Percentiles rank a stretch among this genome's conserved stretches.
These are phyloP conservation scores for Cordyceps tenuipes DNA, from an alignment of 2,329 filamentous ascomycete genomes.

Conservation along the genomic window DNA sequence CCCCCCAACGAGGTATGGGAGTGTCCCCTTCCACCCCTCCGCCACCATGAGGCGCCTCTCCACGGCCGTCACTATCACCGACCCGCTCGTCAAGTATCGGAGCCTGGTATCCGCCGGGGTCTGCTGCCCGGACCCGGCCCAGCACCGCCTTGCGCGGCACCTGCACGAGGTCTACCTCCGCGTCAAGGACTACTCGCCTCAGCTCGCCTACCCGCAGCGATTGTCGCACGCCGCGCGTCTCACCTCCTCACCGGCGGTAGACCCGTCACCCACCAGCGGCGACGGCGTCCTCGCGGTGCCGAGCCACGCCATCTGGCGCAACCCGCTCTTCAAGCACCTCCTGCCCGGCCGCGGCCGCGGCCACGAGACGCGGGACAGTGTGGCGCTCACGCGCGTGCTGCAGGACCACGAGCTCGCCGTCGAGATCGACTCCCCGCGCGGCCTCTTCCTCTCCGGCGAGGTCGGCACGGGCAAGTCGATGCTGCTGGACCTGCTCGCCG, in stretches of 20 bases:
- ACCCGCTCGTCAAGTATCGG: conserved; percentile 70
- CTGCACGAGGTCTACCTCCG: conserved; percentile 68
- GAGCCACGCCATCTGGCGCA: conserved; percentile 48
- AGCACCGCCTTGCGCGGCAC: conserved; percentile 66
- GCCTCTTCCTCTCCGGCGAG: conserved; percentile 70
- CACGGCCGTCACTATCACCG: conserved; percentile 53
- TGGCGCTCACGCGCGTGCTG: conserved; percentile 61
- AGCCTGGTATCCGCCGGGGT: conserved; percentile 58
- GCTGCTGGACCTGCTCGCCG: conserved; percentile 75
- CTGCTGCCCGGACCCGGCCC: conserved; percentile 61
- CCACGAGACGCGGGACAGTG: conserved; percentile 43
- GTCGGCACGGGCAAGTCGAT: conserved; percentile 80
- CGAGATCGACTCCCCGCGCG: conserved; percentile 62
- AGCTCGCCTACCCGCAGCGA: conserved; percentile 57
- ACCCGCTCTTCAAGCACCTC: conserved; percentile 51
- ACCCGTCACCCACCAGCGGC: conserved; percentile 23
- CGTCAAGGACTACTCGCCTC: conserved; percentile 71
- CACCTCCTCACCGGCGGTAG: conserved; percentile 23
- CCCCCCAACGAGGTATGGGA: not conserved
- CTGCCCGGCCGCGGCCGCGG: conserved; percentile 40
- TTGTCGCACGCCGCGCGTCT: conserved; percentile 51
- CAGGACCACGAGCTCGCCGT: conserved; percentile 65
- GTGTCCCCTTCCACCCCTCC: not conserved
- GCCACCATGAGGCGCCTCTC: conserved; percentile 28
- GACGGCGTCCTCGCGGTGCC: conserved; percentile 36